Percentiles rank a stretch among this genome's conserved stretches.
Conservation (phyloP, 2,329 filamentous ascomycete genomes). For the Clathrospora elynae region DNA sequence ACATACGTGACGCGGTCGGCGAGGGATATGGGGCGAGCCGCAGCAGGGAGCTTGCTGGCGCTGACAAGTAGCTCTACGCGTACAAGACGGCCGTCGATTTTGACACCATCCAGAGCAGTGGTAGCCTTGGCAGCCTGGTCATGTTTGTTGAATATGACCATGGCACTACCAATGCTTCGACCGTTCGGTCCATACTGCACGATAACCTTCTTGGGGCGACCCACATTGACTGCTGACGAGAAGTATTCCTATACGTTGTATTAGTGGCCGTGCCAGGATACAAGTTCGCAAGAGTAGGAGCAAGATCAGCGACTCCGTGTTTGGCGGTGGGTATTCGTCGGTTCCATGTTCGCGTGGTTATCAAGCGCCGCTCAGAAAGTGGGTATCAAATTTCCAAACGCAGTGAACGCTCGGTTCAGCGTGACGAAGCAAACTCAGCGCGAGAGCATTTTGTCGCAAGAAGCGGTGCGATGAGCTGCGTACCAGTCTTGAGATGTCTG, state of each 20-base stretch:
- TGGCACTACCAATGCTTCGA: constrained; percentile 88
- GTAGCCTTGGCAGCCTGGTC: constrained; percentile 86
- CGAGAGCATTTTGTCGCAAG: constrained; percentile 12
- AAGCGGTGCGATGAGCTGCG: constrained; percentile 20
- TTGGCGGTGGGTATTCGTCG: constrained; percentile 26
- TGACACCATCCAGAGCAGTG: constrained; percentile 80
- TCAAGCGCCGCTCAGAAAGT: constrained; percentile 35
- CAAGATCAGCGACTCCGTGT: constrained; percentile 36
- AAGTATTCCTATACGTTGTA: constrained; percentile 91
- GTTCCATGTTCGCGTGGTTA: constrained; percentile 31
- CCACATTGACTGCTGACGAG: constrained; percentile 81
- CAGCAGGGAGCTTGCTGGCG: constrained; percentile 70
- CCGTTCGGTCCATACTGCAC: constrained; percentile 93
- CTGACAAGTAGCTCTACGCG: constrained; percentile 95
- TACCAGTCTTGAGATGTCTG: constrained; percentile 26
- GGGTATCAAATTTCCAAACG: constrained; percentile 24
- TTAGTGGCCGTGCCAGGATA: constrained; percentile 62
- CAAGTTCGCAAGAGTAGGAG: constrained; percentile 39
- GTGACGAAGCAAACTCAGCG: constrained; percentile 15
- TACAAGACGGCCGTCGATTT: constrained; percentile 88
- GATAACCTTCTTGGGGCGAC: constrained; percentile 87
- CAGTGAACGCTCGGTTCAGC: constrained; percentile 26
- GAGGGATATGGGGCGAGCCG: constrained; percentile 70
- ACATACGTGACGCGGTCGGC: constrained; percentile 82
- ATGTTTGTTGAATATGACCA: constrained; percentile 80